Conservation (phyloP, 805 yeast genomes). For the Wickerhamia fluorescens region DNA sequence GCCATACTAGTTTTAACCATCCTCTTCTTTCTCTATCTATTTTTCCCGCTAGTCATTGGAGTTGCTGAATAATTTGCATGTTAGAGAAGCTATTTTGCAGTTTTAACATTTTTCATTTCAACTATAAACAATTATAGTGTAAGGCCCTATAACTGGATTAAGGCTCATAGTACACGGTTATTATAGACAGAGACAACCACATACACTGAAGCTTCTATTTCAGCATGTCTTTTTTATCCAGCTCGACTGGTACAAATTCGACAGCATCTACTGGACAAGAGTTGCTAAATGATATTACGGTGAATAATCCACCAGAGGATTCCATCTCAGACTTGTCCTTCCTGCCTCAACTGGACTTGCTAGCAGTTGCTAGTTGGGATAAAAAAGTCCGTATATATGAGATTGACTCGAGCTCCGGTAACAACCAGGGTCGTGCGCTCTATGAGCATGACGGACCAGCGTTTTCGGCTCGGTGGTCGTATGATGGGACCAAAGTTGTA, state of each 20-base stretch:
- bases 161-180: too few species aligned
- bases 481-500: slow-evolving; percentile 80
- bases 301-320: slow-evolving; percentile 86
- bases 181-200: too few species aligned
- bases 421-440: slow-evolving; percentile 80
- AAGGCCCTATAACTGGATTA: too few species aligned
- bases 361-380: slow-evolving; percentile 91
- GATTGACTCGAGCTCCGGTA: slow-evolving; percentile 61
- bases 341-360: slow-evolving; percentile 76
- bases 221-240: slow-evolving; percentile 28
- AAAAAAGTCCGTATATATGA: slow-evolving; percentile 91
- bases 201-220: too few species aligned
- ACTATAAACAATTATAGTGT: too few species aligned
- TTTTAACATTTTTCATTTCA: too few species aligned
- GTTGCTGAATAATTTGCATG: too few species aligned
- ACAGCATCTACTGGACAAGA: slow-evolving; percentile 49
- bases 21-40: too few species aligned
- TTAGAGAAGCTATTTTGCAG: too few species aligned
- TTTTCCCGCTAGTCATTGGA: too few species aligned
- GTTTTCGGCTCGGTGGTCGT: slow-evolving; percentile 71
- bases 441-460: slow-evolving; percentile 90
- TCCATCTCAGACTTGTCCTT: slow-evolving; percentile 78
- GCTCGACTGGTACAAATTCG: slow-evolving; percentile 16
- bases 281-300: slow-evolving; percentile 59
- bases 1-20: too few species aligned